A percentile compares a stretch with the other conserved stretches of the same genome.
Conservation (phyloP, 1,284 basidiomycete genomes). For the Malassezia restricta region DNA sequence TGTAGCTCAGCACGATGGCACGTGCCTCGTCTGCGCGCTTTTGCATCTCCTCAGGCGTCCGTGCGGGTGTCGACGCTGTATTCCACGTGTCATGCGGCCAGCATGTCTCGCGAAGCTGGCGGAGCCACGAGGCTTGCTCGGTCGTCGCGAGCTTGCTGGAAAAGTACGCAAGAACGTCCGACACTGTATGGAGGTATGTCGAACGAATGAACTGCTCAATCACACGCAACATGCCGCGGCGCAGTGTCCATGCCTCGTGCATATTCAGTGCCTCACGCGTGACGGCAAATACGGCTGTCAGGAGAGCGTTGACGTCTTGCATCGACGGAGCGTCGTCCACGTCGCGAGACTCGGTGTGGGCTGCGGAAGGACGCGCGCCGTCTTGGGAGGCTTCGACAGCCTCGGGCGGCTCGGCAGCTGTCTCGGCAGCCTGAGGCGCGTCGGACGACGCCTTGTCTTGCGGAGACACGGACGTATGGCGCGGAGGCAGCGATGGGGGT, state of each 20-base stretch:
- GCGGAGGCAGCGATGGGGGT: background rate
- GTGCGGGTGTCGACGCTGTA: background rate
- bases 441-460: background rate
- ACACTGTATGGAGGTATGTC: constrained; percentile 34
- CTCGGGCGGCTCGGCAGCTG: background rate
- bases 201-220: constrained; percentile 44
- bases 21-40: constrained; percentile 26
- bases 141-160: constrained; percentile 27
- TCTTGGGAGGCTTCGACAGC: background rate
- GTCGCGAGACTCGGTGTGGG: background rate
- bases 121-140: constrained; percentile 31
- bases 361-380: background rate
- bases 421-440: background rate
- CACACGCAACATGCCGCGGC: constrained; percentile 43
- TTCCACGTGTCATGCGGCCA: constrained; percentile 35
- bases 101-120: constrained; percentile 23
- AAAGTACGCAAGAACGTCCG: constrained; percentile 33
- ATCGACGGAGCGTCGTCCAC: constrained; percentile 15
- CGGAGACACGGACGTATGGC: background rate
- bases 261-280: constrained; percentile 45
- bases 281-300: constrained; percentile 44
- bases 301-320: constrained; percentile 38
- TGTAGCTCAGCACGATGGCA: constrained; percentile 34
- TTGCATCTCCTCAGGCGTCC: constrained; percentile 23
- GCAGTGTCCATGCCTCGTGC: constrained; percentile 43